These are phyloP conservation scores for Cercospora zeae-maydis DNA, from an alignment of 2,329 filamentous ascomycete species.

Conservation along the genomic window DNA sequence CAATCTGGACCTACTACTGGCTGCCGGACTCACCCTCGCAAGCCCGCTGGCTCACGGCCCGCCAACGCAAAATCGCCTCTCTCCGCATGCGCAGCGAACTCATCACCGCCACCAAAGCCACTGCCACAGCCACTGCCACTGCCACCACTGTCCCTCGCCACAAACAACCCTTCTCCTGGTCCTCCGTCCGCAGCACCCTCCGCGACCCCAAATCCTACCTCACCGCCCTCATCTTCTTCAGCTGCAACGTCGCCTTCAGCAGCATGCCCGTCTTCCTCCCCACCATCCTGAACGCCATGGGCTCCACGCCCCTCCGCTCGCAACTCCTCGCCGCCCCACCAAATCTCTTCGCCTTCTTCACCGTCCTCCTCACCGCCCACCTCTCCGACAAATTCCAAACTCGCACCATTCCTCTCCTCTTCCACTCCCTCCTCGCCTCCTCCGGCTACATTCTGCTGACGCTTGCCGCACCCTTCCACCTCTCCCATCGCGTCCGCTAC, in stretches of 20 bases:
- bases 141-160: constrained; percentile 19
- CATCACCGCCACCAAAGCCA: background rate
- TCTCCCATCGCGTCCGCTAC: constrained; percentile 55
- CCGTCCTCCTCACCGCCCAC: constrained; percentile 68
- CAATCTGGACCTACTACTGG: constrained; percentile 67
- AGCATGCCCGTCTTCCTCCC: constrained; percentile 85
- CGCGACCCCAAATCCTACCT: constrained; percentile 68
- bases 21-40: constrained; percentile 69
- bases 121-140: background rate
- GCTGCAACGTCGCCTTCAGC: constrained; percentile 81
- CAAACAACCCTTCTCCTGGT: constrained; percentile 40
- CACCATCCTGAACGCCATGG: constrained; percentile 59
- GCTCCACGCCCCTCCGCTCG: constrained; percentile 62
- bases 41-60: constrained; percentile 42
- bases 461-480: constrained; percentile 40
- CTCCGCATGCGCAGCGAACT: constrained; percentile 59
- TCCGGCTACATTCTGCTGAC: constrained; percentile 47
- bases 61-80: constrained; percentile 62
- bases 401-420: constrained; percentile 64
- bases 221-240: constrained; percentile 78
- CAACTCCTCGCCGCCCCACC: constrained; percentile 80
- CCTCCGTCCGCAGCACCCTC: constrained; percentile 58
- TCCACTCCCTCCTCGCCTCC: constrained; percentile 65
- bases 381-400: constrained; percentile 64
- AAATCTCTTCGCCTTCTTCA: constrained; percentile 69